A percentile compares a stretch with the other conserved stretches of the same genome.
Conservation (phyloP, 495 filamentous ascomycete genomes). For the Aspergillus sclerotiicarbonarius region DNA sequence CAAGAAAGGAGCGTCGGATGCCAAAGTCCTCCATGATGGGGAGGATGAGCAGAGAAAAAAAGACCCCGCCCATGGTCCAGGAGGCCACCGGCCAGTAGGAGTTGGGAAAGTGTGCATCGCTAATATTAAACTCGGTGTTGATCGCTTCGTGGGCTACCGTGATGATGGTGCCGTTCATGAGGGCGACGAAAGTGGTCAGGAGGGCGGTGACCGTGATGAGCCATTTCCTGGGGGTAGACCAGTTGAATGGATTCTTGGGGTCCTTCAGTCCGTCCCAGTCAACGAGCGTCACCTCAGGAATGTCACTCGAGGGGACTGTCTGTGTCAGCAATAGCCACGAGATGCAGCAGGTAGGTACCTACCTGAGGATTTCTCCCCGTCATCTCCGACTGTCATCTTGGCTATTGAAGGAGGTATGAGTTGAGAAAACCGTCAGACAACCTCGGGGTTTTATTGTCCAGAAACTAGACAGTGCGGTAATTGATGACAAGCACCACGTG, state of each 20-base stretch:
- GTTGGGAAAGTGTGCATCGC: conserved; percentile 47
- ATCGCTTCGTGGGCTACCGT: conserved; percentile 39
- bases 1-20: conserved; percentile 43
- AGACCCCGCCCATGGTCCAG: conserved; percentile 50
- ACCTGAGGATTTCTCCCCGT: neutral
- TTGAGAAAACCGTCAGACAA: neutral
- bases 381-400: neutral
- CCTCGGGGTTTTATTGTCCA: neutral
- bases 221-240: conserved; percentile 50
- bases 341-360: neutral
- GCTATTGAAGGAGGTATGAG: neutral
- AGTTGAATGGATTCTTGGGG: conserved; percentile 60
- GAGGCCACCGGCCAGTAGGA: conserved; percentile 52
- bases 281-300: neutral
- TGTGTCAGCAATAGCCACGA: neutral
- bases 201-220: conserved; percentile 24
- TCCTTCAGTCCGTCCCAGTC: conserved; percentile 26
- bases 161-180: conserved; percentile 47
- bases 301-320: neutral
- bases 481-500: neutral
- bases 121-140: conserved; percentile 40
- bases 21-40: conserved; percentile 55
- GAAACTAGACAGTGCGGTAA: too few relatives aligned
- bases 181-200: conserved; percentile 32
- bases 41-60: conserved; percentile 45